Base-by-base conservation (phyloP, 495 filamentous ascomycete species). In the Clohesyomyces aquaticus region DNA sequence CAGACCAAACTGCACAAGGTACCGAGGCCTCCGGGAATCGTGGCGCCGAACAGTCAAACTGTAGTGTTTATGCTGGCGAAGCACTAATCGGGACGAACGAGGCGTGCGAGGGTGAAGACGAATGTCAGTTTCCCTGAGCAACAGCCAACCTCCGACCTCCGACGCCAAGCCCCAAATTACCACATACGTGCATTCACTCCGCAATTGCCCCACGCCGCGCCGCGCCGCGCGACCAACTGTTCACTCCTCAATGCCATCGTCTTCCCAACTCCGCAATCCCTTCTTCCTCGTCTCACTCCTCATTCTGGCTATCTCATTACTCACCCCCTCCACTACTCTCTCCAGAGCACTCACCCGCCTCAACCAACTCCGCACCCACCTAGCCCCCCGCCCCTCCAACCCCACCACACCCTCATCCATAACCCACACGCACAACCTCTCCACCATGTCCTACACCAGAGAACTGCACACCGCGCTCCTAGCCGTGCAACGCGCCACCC, bases 401-500 rank as follows among this genome's bases (percentile, higher is more conserved):
- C 35, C 49, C 42, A 21, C n/a, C 27, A 52, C 35, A 16, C 19
- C 45, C 10, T 23, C 22, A 35, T 35, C 19, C 9, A 25, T 28
- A 21, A 19, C 32, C 28, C 9, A 19, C 18, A 59, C 51, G 21
- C 46, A 28, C 18, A 62, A 29, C 26, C 48, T 63, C 16, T 22
- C 53, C 10, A 57, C 51, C 23, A 70, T 64, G 59, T 16, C 69
- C 47, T 96, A 96, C 81, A 78, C 83, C 61, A 84, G 87, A 63
- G 93, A 98, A 79, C 87, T 93, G 64, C 81, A 87, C 68, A 83
- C 95, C 53, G 93, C 94, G 63, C 87, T 92, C 74, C 86, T 98
- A 22, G 92, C 95, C 59, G 91, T 98, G 49, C 92, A 96, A 77
- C 86, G 95, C 57, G 94, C 94, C 19, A 81, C 87, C 26, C 78